Base-by-base conservation (phyloP, 208 protist genomes). In the Leishmania braziliensis region DNA sequence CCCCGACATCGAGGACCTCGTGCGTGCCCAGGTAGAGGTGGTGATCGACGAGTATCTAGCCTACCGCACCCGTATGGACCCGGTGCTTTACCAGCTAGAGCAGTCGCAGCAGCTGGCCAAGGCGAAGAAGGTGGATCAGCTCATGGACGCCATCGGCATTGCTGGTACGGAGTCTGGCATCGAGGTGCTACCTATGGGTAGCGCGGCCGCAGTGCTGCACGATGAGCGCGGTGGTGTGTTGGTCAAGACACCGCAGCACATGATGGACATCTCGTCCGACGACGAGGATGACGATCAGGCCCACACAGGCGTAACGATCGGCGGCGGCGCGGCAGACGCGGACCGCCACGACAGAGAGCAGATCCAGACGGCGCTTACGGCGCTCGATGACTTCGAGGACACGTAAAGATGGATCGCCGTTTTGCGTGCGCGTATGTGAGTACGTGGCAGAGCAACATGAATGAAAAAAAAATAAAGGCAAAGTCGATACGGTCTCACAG, bases 341-440 rank as follows among this genome's bases (percentile, higher is more conserved):
- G 85, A 91, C 36, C 75, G 83, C 58, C 83, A 91, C 46, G 86
- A 91, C 56, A 33, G 83, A 53, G 81, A 92, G 77, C 84, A 88
- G n/a, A 94, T 97, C 73, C 84, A 90, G 75, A 90, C 89, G 29
- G 94, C 94, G 3, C 86, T 97, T 48, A 88, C 92, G 10, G 92
- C 92, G 0, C 87, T 97, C 54, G 94, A 97, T 77, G 94, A 97
- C 78, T 97, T 97, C 88, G 92, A 97, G 46, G 91, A 94, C 75
- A 78, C 94, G 26, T 97, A 96, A 54, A 16, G 39, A 9, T 51
- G 6, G 33, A 18, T 65, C 1, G 43, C 43, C 53, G 56, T 26
- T 50, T 18, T 10, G 53, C 9, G 39, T 68, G 51, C n/a, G 72
- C 63, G 53, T 63, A 43, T 56, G 72, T 50, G 70, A 56, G 48